Evolutionary conservation across 176 grass and related monocot species (phyloP).

Genomic region (Triticum timopheevii): DNA sequence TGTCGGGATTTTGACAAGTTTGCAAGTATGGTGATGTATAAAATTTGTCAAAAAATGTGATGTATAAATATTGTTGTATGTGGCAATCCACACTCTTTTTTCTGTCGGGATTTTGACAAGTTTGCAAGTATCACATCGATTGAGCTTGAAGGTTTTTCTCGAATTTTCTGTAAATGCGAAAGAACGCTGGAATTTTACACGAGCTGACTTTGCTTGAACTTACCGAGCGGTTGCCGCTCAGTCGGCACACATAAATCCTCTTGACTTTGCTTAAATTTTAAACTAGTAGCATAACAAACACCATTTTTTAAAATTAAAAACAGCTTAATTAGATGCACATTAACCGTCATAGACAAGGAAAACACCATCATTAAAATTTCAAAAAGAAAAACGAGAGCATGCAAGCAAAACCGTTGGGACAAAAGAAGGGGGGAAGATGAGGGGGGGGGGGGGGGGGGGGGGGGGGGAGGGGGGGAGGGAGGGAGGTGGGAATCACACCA

Average conservation of each 20-base stretch:
- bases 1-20: too few relatives aligned
- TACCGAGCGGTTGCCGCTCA: background rate
- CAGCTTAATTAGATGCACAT: too few relatives aligned
- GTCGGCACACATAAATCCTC: background rate
- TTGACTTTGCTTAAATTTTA: background rate
- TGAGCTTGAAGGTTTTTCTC: background rate
- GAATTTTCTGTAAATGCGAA: background rate
- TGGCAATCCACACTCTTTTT: too few relatives aligned
- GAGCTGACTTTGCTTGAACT: background rate
- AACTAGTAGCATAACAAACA: too few relatives aligned
- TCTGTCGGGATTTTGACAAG: too few relatives aligned
- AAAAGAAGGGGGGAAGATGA: background rate
- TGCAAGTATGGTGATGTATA: too few relatives aligned
- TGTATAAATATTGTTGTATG: background rate
- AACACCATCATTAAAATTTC: background rate
- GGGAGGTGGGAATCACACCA: background rate
- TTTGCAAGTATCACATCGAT: background rate
- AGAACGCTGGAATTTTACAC: background rate
- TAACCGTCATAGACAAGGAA: background rate
- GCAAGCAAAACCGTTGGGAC: conserved; percentile 5
- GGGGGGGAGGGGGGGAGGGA: too few relatives aligned
- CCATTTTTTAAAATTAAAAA: background rate
- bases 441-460: too few relatives aligned
- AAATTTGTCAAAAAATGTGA: too few relatives aligned
- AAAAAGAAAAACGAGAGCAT: background rate